Percentiles rank a stretch among this genome's conserved stretches.
These are phyloP conservation scores for Pueraria montana DNA, from an alignment of 306 rosid genomes.

Conservation along the genomic window DNA sequence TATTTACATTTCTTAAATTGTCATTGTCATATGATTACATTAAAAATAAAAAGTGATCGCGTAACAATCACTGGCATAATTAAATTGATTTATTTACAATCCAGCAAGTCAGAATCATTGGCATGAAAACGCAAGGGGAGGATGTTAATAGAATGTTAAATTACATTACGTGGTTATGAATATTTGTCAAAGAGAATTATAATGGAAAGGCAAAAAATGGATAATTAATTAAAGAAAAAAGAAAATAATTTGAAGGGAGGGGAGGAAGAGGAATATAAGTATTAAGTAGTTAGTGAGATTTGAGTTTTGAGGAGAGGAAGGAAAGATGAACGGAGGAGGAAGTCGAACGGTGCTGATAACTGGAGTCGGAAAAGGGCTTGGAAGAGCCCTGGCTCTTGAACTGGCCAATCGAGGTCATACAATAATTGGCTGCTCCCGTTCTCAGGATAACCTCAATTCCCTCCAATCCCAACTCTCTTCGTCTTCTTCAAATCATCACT, in stretches of 20 bases:
- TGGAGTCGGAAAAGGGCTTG: conserved; percentile 82
- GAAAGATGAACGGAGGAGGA: neutral
- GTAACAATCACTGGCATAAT: too few species aligned
- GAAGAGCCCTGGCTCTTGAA: conserved; percentile 80
- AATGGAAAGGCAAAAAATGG: too few species aligned
- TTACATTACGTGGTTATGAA: too few species aligned
- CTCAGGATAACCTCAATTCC: conserved; percentile 71
- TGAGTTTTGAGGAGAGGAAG: neutral
- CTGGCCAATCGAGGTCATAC: conserved; percentile 79
- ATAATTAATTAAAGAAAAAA: too few species aligned
- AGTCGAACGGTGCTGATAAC: conserved; percentile 67
- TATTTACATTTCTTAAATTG: neutral
- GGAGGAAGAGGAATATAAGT: too few species aligned
- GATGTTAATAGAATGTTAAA: too few species aligned
- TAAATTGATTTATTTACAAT: too few species aligned
- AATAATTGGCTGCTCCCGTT: conserved; percentile 80
- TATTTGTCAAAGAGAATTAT: too few species aligned
- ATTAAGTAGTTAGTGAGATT: neutral
- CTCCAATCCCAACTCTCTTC: conserved; percentile 67
- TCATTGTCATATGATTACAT: neutral
- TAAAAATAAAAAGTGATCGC: too few species aligned
- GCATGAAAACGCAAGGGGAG: too few species aligned
- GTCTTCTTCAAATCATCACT: conserved; percentile 50
- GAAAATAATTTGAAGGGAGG: too few species aligned
- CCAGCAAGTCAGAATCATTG: too few species aligned